Evolutionary conservation across 2,329 filamentous ascomycete species (phyloP).

Genomic region (Chaetomium sp.): DNA sequence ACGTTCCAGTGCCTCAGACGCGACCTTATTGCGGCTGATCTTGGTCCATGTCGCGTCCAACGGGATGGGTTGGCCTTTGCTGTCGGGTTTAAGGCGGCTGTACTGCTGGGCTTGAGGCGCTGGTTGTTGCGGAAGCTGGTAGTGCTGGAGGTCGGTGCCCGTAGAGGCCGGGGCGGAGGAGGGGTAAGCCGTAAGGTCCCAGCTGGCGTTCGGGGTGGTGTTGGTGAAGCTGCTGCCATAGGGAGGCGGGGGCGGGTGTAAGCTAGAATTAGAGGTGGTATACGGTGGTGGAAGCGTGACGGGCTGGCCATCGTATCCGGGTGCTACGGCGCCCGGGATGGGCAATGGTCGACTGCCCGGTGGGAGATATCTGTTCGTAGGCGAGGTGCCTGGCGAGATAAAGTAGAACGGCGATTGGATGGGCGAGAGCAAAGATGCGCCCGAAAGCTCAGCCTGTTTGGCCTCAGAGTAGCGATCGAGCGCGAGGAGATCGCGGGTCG

Average conservation of each 20-base stretch:
- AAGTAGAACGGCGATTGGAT: slow-evolving; percentile 29
- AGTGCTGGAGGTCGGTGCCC: slow-evolving; percentile 16
- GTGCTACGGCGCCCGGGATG: slow-evolving; percentile 12
- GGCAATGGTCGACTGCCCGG: slow-evolving; percentile 31
- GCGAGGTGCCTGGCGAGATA: slow-evolving; percentile 32
- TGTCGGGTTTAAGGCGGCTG: slow-evolving; percentile 48
- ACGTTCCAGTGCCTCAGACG: slow-evolving; percentile 49
- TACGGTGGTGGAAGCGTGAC: slow-evolving; percentile 24
- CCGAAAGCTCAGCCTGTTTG: slow-evolving; percentile 35
- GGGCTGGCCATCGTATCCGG: slow-evolving; percentile 25
- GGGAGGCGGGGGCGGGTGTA: slow-evolving; percentile 27
- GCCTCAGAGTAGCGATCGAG: slow-evolving; percentile 37
- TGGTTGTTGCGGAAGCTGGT: slow-evolving; percentile 12
- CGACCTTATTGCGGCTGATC: slow-evolving; percentile 49
- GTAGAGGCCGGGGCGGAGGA: slow-evolving; percentile 25
- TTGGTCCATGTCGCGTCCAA: slow-evolving; percentile 54
- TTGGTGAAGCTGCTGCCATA: slow-evolving; percentile 31
- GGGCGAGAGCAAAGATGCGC: slow-evolving; percentile 36
- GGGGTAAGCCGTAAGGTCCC: slow-evolving; percentile 21
- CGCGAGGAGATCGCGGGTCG: slow-evolving; percentile 47
- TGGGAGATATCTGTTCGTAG: slow-evolving; percentile 29
- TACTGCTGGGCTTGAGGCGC: slow-evolving; percentile 14
- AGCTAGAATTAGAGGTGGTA: slow-evolving; percentile 10
- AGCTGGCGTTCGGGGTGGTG: slow-evolving; percentile 9
- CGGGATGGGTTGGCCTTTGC: slow-evolving; percentile 50